These are phyloP conservation scores for Iberis pinnata DNA, from an alignment of 345 rosid genomes.

Conservation along the genomic window DNA sequence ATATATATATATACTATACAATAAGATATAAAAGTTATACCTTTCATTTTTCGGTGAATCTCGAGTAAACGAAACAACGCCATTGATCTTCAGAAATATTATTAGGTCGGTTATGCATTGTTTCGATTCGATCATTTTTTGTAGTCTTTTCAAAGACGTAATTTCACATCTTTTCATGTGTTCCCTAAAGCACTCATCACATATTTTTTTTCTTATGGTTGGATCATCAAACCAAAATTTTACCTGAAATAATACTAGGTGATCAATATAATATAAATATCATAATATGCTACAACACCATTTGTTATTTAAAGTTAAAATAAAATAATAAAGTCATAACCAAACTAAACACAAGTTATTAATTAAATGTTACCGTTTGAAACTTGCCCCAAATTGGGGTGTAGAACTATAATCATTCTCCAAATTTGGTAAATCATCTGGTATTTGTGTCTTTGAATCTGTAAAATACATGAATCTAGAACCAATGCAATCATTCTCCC, in stretches of 20 bases:
- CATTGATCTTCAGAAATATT: not conserved
- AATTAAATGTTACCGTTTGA: not conserved
- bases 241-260: not conserved
- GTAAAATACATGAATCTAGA: too few relatives aligned
- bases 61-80: not conserved
- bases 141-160: not conserved
- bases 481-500: too few relatives aligned
- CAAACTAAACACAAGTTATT: too few relatives aligned
- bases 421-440: too few relatives aligned
- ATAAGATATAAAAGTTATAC: not conserved
- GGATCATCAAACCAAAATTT: slow-evolving; percentile 1
- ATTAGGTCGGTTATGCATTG: not conserved
- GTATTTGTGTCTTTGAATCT: too few relatives aligned
- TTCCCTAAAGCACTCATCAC: not conserved
- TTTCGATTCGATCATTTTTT: not conserved
- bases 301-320: too few relatives aligned
- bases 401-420: too few relatives aligned
- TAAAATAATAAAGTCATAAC: not conserved
- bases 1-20: too few relatives aligned
- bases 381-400: too few relatives aligned
- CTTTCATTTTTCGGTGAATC: not conserved
- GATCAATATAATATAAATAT: too few relatives aligned
- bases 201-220: not conserved
- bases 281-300: too few relatives aligned
- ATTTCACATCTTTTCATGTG: slow-evolving; percentile 7